A percentile compares a stretch with the other conserved stretches of the same genome.
Evolutionary conservation across 78 protist genomes (phyloP).

Genomic region (Acrasis kona): DNA sequence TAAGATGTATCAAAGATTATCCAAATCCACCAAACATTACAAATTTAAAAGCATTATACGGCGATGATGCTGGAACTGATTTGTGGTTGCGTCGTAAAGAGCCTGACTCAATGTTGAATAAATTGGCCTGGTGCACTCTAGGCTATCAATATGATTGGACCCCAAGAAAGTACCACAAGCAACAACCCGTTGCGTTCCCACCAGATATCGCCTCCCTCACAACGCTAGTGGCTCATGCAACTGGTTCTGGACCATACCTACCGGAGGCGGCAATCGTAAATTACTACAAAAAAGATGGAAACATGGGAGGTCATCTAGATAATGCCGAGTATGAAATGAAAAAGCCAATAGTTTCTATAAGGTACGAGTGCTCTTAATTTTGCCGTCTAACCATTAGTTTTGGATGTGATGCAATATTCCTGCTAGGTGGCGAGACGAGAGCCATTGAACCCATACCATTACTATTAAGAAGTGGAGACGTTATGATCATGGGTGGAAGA

Average conservation of each 20-base stretch:
- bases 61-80: not conserved
- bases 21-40: not conserved
- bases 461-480: not conserved
- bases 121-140: conserved; percentile 17
- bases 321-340: not conserved
- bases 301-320: conserved; percentile 16
- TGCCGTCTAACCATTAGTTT: too few relatives aligned
- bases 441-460: not conserved
- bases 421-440: not conserved
- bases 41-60: not conserved
- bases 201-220: not conserved
- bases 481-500: not conserved
- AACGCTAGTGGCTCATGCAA: not conserved
- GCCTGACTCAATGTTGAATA: not conserved
- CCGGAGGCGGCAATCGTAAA: conserved; percentile 24
- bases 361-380: too few relatives aligned
- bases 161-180: conserved; percentile 1
- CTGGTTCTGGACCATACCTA: not conserved
- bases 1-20: too few relatives aligned
- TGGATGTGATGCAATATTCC: not conserved
- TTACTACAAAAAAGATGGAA: not conserved
- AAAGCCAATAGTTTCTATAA: not conserved
- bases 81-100: too few relatives aligned
- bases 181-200: not conserved
- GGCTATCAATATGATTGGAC: conserved; percentile 24